These are phyloP conservation scores for Alternaria rosae DNA, from an alignment of 2,329 filamentous ascomycete genomes.

Conservation along the genomic window DNA sequence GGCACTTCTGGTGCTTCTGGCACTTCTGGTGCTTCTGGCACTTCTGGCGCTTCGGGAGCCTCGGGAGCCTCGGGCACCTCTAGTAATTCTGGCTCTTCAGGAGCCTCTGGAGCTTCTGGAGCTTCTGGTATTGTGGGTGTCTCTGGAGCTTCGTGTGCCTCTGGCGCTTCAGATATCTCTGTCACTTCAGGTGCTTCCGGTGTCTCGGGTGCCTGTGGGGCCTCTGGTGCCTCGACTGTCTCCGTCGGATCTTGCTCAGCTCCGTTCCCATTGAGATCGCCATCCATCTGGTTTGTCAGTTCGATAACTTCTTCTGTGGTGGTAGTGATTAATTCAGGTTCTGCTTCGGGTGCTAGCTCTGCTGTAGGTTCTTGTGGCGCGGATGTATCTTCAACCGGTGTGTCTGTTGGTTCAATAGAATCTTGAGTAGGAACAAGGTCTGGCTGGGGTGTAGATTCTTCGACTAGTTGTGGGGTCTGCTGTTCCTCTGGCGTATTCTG, in stretches of 20 bases:
- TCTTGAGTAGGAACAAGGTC: slow-evolving; percentile 1
- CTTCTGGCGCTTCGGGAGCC: not conserved
- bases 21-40: not conserved
- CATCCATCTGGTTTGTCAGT: slow-evolving; percentile 3
- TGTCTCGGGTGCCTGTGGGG: not conserved
- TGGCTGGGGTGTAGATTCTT: slow-evolving; percentile 4
- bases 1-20: not conserved
- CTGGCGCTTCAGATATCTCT: not conserved
- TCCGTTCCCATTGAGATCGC: not conserved
- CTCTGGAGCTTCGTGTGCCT: not conserved
- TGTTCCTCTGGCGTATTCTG: slow-evolving; percentile 4
- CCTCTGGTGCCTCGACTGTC: not conserved
- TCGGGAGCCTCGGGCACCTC: not conserved
- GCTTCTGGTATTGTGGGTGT: not conserved
- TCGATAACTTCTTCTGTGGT: not conserved
- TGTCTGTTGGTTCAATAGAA: not conserved
- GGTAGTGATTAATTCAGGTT: slow-evolving; percentile 1
- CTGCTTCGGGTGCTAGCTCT: not conserved
- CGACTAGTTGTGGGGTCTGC: not conserved
- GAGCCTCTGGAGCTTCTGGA: not conserved
- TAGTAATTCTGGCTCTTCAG: not conserved
- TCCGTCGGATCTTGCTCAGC: slow-evolving; percentile 3
- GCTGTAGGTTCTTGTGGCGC: not conserved
- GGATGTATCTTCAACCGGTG: not conserved
- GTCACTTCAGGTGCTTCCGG: not conserved